Base-by-base conservation (phyloP, 2,329 filamentous ascomycete genomes). In the Zymoseptoria crescenta region DNA sequence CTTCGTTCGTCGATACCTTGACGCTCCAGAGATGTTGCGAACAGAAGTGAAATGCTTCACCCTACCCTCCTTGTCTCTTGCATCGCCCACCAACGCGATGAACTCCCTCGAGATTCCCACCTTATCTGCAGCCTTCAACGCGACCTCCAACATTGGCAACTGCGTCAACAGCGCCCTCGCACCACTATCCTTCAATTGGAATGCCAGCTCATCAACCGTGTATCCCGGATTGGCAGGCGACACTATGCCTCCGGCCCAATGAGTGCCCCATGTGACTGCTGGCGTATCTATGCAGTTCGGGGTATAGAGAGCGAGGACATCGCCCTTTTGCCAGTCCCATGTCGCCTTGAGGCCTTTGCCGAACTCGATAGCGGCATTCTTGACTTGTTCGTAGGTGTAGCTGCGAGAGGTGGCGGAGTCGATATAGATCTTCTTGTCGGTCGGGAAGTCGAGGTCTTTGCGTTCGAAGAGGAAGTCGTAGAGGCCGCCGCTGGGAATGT, bases 161-260 rank as follows among this genome's bases (percentile, higher is more conserved):
- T 96, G 89, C 0, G 92, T 96, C 27, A 87, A 81, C 8, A 96
- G 72, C 1, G 81, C 88, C 69, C 85, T 88, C 30, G 90, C 89
- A 0, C 83, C 81, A 0, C 87, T 87, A 73, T 95, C 88, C 67
- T 85, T 85, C 61, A 96, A 80, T 76, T 96, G 92, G 68, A 89
- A 91, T 5, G 87, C 85, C 48, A 96, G 80, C 74, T 96, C 92
- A 9, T 89, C 84, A 8, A 83, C 83, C 0, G 88, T 95, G 75
- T 96, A 96, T 4, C 86, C 84, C 21, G 91, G 92, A 70, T 96
- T 96, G 1, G 90, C 91, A 0, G 92, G 90, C n/a, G 87, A 90
- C 10, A 89, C 76, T 54, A 89, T 78, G 24, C 88, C 91, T 45
- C 91, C 92, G 0, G 89, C 88, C 88, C 89, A 96, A 64, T 88